phyloP scores from a whole-genome alignment of 345 rosid species.

The Sapria himalayana region DNA sequence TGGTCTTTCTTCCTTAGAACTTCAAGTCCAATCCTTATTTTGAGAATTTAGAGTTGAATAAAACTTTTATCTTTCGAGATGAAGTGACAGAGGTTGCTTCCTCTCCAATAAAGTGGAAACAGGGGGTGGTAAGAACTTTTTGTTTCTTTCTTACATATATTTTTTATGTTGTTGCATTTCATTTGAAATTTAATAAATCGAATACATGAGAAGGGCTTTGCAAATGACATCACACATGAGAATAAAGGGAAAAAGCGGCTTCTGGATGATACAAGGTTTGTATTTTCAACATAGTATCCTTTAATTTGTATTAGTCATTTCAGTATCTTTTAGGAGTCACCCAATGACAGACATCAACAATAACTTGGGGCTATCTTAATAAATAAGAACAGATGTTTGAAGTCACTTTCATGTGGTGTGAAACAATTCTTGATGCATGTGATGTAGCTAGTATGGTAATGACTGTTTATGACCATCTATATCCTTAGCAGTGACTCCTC shows the following conservation, averaged over 20 bases:
- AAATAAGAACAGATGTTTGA: too few species aligned
- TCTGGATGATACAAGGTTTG: conserved; percentile 50
- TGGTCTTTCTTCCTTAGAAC: conserved; percentile 26
- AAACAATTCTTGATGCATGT: too few species aligned
- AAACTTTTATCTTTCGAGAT: conserved; percentile 62
- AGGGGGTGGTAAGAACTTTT: conserved; percentile 40
- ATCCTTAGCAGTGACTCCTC: too few species aligned
- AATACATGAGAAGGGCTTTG: conserved; percentile 34
- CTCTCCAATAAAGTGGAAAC: conserved; percentile 78
- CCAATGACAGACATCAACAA: too few species aligned
- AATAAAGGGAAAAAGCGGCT: conserved; percentile 79
- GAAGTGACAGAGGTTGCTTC: conserved; percentile 65
- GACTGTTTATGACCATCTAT: too few species aligned
- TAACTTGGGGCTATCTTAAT: too few species aligned
- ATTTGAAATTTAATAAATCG: conserved; percentile 7
- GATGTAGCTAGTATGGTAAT: too few species aligned
- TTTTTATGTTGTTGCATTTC: neutral
- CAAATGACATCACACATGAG: conserved; percentile 66
- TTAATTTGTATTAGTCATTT: neutral
- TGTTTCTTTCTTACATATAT: neutral
- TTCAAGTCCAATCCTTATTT: conserved; percentile 64
- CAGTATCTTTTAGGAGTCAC: too few species aligned
- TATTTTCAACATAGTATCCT: neutral
- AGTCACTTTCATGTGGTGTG: too few species aligned
- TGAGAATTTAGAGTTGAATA: conserved; percentile 61